Evolutionary conservation across 2,329 filamentous ascomycete species (phyloP).

Genomic region (Elsinoe perseae): DNA sequence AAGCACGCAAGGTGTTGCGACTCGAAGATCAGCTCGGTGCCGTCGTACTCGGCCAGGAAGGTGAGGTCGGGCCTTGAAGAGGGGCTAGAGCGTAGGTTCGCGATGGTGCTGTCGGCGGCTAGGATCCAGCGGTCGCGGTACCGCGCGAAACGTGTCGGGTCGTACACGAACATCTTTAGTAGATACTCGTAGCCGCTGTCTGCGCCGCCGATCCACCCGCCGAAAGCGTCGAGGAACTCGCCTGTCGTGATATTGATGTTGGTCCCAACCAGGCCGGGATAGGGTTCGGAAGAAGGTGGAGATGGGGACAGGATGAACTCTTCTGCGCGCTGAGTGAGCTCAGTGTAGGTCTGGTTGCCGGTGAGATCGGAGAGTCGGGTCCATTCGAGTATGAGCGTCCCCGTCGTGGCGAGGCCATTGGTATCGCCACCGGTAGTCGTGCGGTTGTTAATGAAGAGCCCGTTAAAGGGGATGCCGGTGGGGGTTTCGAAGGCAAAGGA

Average conservation of each 20-base stretch:
- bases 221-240: constrained; percentile 55
- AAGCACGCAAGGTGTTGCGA: constrained; percentile 63
- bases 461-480: constrained; percentile 66
- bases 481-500: constrained; percentile 72
- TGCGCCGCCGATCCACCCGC: constrained; percentile 69
- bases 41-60: constrained; percentile 56
- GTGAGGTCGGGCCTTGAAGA: constrained; percentile 60
- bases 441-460: constrained; percentile 50
- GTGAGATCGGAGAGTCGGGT: constrained; percentile 69
- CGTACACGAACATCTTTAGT: constrained; percentile 85
- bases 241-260: constrained; percentile 59
- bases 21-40: constrained; percentile 32
- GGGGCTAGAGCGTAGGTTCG: constrained; percentile 62
- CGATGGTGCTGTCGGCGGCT: constrained; percentile 68
- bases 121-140: constrained; percentile 67
- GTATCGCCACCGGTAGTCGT: constrained; percentile 42
- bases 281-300: constrained; percentile 59
- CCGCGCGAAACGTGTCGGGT: constrained; percentile 51
- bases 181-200: constrained; percentile 87
- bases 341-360: constrained; percentile 57
- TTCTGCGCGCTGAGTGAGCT: constrained; percentile 60
- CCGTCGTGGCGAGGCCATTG: constrained; percentile 69
- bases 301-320: constrained; percentile 58
- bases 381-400: constrained; percentile 78
- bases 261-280: constrained; percentile 66